Conservation (phyloP, 2,329 filamentous ascomycete genomes). For the Phialophora macrospora region DNA sequence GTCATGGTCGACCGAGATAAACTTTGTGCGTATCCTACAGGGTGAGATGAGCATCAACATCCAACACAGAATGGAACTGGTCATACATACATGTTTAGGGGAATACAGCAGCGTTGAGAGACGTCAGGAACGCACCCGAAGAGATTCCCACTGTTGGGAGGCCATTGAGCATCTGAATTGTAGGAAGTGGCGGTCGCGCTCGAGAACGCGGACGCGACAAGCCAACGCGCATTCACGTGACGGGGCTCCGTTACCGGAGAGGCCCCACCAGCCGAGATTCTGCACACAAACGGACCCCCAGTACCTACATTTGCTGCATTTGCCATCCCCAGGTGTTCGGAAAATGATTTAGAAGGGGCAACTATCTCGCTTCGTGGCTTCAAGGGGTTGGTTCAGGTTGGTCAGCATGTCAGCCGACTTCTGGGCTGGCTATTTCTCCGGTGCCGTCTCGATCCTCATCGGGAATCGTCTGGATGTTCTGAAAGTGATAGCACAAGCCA, state of each 20-base stretch:
- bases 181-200: not conserved
- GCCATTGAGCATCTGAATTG: not conserved
- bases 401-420: constrained; percentile 80
- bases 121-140: not conserved
- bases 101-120: not conserved
- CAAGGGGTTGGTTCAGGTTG: not conserved
- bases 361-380: not conserved
- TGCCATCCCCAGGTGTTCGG: not conserved
- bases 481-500: constrained; percentile 81
- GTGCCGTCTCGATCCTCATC: constrained; percentile 82
- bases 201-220: not conserved
- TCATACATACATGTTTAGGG: constrained; percentile 7
- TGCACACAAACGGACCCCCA: not conserved
- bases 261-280: not conserved
- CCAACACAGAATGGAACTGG: not conserved
- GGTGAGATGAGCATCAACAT: constrained; percentile 7
- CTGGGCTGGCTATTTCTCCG: constrained; percentile 89
- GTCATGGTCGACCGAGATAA: constrained; percentile 45
- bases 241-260: not conserved
- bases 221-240: constrained; percentile 29
- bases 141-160: not conserved
- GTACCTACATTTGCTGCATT: not conserved
- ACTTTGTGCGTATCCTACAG: constrained; percentile 45
- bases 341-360: constrained; percentile 13
- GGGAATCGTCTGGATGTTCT: constrained; percentile 83